Evolutionary conservation across 1,284 basidiomycete genomes (phyloP), one percentile per base, ranked within the genome.

Genomic region (Trametes hirsuta): DNA sequence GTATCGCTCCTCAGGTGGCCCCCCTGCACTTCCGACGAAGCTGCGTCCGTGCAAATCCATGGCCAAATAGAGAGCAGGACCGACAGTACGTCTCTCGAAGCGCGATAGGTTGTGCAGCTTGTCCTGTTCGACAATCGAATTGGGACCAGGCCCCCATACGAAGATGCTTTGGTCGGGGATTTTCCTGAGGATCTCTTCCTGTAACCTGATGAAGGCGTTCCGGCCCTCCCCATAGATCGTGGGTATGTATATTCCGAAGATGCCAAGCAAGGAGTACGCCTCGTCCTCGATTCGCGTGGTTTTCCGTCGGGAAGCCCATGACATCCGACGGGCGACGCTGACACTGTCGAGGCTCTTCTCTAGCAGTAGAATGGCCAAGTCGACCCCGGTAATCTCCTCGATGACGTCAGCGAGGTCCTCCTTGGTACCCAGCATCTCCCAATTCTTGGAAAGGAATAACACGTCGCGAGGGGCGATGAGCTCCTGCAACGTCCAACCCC

Each of bases 171-270:
- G 41, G 36, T 61, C 59, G 14, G 47, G 41, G 24, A 24, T 41
- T 2, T 35, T 39, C 22, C n/a, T 37, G n/a, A 61, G 34, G 24
- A 61, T 58, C 37, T 61, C 59, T 18, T 49, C 41, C 24, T 61
- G 59, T 21, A 61, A 51, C 10, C 59, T 47, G 3, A 45, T n/a
- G n/a, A n/a, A n/a, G n/a, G n/a, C n/a, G 14, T 54, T 21, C 12
- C 55, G 47, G 4, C 55, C 59, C 47, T 61, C 59, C 2, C 55
- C 59, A 25, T 61, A 61, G 22, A 54, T 46, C 6, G 55, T 61
- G 12, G 55, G 46, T 51, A 61, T 53, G 41, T 48, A 22, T 5
- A 61, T 47, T 5, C 51, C 59, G 37, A 61, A 61, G 40, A 61
- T 11, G 18, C 59, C 59, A n/a, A 61, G 21, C 6, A 61, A 36